Evolutionary conservation across 2,329 filamentous ascomycete species (phyloP).

Genomic region (Trichoderma simmonsii): DNA sequence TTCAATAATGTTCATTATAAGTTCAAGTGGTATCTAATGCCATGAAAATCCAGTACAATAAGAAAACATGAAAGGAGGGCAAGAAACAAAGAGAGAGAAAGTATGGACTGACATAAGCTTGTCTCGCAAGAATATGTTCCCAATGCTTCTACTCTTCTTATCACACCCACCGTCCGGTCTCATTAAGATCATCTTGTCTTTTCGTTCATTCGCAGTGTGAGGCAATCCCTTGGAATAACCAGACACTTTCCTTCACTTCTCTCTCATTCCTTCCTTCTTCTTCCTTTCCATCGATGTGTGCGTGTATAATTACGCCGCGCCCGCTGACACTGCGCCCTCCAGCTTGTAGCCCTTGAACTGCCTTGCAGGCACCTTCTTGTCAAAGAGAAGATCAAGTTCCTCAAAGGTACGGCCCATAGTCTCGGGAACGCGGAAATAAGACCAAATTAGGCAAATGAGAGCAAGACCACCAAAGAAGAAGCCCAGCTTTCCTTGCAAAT

Average conservation of each 20-base stretch:
- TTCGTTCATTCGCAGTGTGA: not conserved
- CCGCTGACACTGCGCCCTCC: slow-evolving; percentile 9
- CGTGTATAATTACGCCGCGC: not conserved
- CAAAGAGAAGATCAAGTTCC: slow-evolving; percentile 36
- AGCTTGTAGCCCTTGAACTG: slow-evolving; percentile 32
- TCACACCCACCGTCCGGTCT: too few species aligned
- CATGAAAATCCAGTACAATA: not conserved
- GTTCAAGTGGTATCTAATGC: not conserved
- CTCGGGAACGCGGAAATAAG: slow-evolving; percentile 36
- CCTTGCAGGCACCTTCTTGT: slow-evolving; percentile 29
- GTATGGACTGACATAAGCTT: not conserved
- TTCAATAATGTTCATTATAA: not conserved
- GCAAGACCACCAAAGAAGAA: slow-evolving; percentile 33
- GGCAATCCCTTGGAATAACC: not conserved
- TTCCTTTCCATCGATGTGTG: not conserved
- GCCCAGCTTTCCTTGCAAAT: slow-evolving; percentile 36
- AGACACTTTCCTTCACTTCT: not conserved
- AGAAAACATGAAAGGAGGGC: not conserved
- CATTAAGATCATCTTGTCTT: not conserved
- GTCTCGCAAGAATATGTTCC: not conserved
- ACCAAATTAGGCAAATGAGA: slow-evolving; percentile 29
- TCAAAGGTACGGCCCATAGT: slow-evolving; percentile 33
- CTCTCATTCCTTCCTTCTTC: not conserved
- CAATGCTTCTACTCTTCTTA: too few species aligned
- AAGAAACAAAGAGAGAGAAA: not conserved